phyloP scores from a whole-genome alignment of 306 rosid species.

The Acacia confusa region DNA sequence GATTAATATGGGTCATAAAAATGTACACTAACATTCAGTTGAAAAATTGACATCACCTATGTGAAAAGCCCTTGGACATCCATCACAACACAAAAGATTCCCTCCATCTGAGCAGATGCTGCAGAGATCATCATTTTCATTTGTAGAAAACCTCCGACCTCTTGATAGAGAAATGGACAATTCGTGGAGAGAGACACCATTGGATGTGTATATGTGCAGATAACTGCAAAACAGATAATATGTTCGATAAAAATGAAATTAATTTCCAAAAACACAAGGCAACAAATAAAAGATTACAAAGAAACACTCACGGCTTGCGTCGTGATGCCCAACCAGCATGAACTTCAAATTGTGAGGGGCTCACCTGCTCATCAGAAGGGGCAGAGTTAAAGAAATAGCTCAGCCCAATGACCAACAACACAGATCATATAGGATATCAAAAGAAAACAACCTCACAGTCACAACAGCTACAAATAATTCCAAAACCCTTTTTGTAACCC shows the following conservation, averaged over 20 bases:
- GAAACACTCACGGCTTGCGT: constrained; percentile 91
- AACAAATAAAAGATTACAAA: constrained; percentile 19
- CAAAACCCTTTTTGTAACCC: constrained; percentile 77
- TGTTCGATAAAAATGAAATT: constrained; percentile 21
- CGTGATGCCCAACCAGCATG: constrained; percentile 97
- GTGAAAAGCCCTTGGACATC: constrained; percentile 93
- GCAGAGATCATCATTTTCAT: constrained; percentile 83
- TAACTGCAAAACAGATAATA: constrained; percentile 60
- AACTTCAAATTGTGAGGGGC: constrained; percentile 91
- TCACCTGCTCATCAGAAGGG: constrained; percentile 55
- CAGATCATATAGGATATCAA: constrained; percentile 13
- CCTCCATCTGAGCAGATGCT: constrained; percentile 80
- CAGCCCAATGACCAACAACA: constrained; percentile 12
- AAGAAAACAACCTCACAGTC: constrained; percentile 57
- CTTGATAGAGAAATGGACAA: constrained; percentile 71
- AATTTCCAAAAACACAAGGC: background rate
- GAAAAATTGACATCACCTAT: constrained; percentile 46
- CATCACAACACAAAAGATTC: constrained; percentile 86
- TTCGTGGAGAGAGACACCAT: constrained; percentile 93
- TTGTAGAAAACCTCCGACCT: constrained; percentile 52
- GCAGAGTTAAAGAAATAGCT: background rate
- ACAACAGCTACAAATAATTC: constrained; percentile 80
- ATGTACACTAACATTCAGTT: background rate
- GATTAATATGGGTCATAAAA: background rate
- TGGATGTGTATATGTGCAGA: constrained; percentile 81